Conservation (phyloP, 2,329 filamentous ascomycete genomes). For the Lithohypha guttulata region DNA sequence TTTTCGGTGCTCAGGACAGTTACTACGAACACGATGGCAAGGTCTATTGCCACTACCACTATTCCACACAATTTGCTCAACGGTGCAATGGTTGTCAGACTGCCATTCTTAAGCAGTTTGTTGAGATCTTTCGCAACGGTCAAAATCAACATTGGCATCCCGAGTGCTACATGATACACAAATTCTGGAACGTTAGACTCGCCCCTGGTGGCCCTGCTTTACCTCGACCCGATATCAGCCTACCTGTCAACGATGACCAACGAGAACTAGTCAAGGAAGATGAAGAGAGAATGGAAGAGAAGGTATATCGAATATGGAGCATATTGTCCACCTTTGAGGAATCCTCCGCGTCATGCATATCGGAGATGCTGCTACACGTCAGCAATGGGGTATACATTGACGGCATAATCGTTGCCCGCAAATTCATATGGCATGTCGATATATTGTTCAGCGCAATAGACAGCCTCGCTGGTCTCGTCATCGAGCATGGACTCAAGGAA, state of each 20-base stretch:
- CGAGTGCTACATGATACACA: slow-evolving; percentile 99
- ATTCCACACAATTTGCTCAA: slow-evolving; percentile 94
- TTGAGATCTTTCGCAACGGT: slow-evolving; percentile 95
- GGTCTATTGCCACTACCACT: slow-evolving; percentile 98
- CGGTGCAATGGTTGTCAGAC: slow-evolving; percentile 94
- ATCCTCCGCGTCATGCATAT: slow-evolving; percentile 94
- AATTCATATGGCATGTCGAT: slow-evolving; percentile 93
- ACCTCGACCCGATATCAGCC: slow-evolving; percentile 36
- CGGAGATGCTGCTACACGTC: slow-evolving; percentile 96
- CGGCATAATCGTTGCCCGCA: slow-evolving; percentile 85
- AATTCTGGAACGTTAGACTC: slow-evolving; percentile 97
- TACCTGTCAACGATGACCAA: slow-evolving; percentile 54
- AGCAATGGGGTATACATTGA: slow-evolving; percentile 96
- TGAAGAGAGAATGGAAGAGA: slow-evolving; percentile 93
- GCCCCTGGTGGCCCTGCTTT: slow-evolving; percentile 48
- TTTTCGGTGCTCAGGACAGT: slow-evolving; percentile 97
- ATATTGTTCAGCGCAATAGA: slow-evolving; percentile 84
- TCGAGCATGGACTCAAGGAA: slow-evolving; percentile 61
- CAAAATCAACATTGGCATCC: slow-evolving; percentile 99
- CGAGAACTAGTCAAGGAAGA: slow-evolving; percentile 68
- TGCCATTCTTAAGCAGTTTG: slow-evolving; percentile 95
- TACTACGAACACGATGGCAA: slow-evolving; percentile 97
- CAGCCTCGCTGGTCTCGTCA: slow-evolving; percentile 65
- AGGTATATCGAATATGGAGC: slow-evolving; percentile 97
- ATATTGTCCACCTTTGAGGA: slow-evolving; percentile 95